A percentile compares a stretch with the other conserved stretches of the same genome.
These are phyloP conservation scores for Sugiyamaella valdiviana DNA, from an alignment of 805 yeast genomes.

Conservation along the genomic window DNA sequence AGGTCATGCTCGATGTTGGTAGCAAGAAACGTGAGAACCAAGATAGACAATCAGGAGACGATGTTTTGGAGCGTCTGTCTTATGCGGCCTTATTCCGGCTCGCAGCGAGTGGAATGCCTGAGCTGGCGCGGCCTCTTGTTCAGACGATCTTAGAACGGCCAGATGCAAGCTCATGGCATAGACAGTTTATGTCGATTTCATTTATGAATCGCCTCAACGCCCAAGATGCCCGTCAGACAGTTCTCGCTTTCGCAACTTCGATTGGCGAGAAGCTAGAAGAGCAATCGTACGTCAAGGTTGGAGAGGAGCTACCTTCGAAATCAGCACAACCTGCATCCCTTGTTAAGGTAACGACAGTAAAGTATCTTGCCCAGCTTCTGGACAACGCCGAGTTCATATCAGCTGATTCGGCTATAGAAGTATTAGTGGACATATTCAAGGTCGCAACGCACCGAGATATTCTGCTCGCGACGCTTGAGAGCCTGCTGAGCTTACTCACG, in stretches of 20 bases:
- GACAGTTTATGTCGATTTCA: background rate
- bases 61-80: background rate
- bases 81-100: background rate
- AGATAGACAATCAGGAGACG: background rate
- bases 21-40: background rate
- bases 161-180: conserved; percentile 3
- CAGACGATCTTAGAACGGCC: conserved; percentile 1
- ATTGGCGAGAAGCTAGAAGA: conserved; percentile 2
- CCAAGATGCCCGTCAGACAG: background rate
- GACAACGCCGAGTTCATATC: background rate
- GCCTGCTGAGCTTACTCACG: background rate
- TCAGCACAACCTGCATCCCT: background rate
- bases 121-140: background rate
- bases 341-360: conserved; percentile 2
- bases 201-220: background rate
- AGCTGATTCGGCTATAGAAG: background rate
- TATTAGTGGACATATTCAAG: background rate
- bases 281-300: conserved; percentile 3
- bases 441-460: conserved; percentile 2
- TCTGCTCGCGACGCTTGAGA: background rate
- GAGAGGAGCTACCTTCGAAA: background rate
- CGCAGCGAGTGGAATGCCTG: background rate
- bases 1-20: background rate
- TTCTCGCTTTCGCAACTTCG: background rate
- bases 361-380: conserved; percentile 2